Conservation (phyloP, 2,329 filamentous ascomycete species). For the Penicillium hordei region DNA sequence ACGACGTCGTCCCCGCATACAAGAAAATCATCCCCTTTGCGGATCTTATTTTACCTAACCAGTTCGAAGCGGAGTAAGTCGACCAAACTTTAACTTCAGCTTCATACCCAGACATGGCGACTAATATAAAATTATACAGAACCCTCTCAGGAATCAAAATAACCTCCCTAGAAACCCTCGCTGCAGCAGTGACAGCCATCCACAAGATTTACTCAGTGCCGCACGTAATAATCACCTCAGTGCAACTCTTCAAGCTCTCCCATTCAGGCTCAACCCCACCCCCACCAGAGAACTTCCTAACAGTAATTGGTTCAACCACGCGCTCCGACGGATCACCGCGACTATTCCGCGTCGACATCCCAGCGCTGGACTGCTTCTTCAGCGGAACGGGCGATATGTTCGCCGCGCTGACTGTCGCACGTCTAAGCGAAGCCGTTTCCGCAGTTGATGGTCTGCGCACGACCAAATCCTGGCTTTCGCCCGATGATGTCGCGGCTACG, state of each 20-base stretch:
- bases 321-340: constrained; percentile 64
- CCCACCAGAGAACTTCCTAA: constrained; percentile 53
- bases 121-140: constrained; percentile 47
- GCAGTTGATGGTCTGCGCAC: constrained; percentile 51
- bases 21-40: constrained; percentile 75
- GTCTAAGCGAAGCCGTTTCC: constrained; percentile 78
- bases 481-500: constrained; percentile 65
- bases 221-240: constrained; percentile 89
- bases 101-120: not conserved
- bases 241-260: constrained; percentile 62
- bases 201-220: constrained; percentile 76
- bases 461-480: constrained; percentile 70
- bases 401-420: constrained; percentile 81
- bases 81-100: not conserved
- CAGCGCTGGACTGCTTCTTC: constrained; percentile 88
- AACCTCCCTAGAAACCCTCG: constrained; percentile 69
- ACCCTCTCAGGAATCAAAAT: constrained; percentile 84
- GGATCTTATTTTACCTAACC: constrained; percentile 91
- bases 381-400: constrained; percentile 99
- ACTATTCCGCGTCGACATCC: constrained; percentile 85
- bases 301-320: constrained; percentile 75
- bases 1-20: constrained; percentile 89
- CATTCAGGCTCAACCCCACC: constrained; percentile 41
- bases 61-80: constrained; percentile 90
- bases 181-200: constrained; percentile 70